Evolutionary conservation across 352 stramenopile genomes (phyloP), one percentile per base, ranked within the genome.

Genomic region (Phytophthora fragariaefolia): DNA sequence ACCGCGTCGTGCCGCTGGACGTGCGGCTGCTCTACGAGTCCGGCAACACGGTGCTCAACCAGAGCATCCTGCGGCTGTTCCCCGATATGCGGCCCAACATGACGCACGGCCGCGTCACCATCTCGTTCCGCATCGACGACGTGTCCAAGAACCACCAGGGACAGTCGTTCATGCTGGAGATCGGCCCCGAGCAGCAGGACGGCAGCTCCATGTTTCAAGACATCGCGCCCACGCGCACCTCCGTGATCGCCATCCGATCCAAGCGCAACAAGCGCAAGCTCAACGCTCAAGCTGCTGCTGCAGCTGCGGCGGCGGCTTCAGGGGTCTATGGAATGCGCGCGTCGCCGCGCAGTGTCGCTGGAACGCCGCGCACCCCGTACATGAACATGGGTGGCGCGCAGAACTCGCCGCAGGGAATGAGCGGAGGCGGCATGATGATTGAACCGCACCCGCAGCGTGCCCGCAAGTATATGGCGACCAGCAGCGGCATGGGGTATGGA

Each of bases 71-170:
- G 46, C 81, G 93, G 43, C 71, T 96, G 7, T 96, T 89, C 49
- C 88, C 80, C 30, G 90, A 92, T 65, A 97, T 87, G 70, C 80
- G 79, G 34, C 93, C 82, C 45, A 97, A 92, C 65, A 97, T 97
- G 80, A 83, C 81, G 36, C 81, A 86, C 40, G 93, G 92, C 18
- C 85, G 83, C 20, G 85, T 85, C 8, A 85, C 74, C n/a, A 79
- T 99, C 36, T 90, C 88, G n/a, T 96, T 98, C 67, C 91, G 96
- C 26, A 98, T 99, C 50, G 93, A 99, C 66, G 96, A 99, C 69
- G 95, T 99, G 43, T 98, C 89, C 18, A 99, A 99, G 80, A 99
- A 99, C 82, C 96, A 99, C 76, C 97, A 99, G 57, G 93, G 92
- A 42, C 94, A 98, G 81, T 91, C 85, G 24, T 99, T 99, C 66